Percentiles rank a stretch among this genome's conserved stretches.
Conservation (phyloP, 495 filamentous ascomycete genomes). For the Aspergillus egyptiacus region DNA sequence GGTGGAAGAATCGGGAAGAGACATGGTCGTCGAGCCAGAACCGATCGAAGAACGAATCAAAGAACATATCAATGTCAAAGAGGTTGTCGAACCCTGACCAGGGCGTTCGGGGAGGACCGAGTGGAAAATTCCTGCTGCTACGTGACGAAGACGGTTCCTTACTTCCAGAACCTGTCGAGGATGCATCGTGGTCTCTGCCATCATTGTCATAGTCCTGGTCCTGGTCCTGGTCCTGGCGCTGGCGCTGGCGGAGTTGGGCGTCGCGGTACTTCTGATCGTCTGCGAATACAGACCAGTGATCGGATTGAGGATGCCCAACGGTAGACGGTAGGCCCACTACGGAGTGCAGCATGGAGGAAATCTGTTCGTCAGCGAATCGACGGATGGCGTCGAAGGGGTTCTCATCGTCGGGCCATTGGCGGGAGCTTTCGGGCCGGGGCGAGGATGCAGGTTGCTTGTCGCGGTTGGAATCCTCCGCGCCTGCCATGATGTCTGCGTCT, state of each 20-base stretch:
- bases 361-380: constrained; percentile 53
- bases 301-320: constrained; percentile 21
- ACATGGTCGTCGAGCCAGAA: constrained; percentile 29
- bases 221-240: background rate
- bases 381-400: constrained; percentile 59
- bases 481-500: constrained; percentile 28
- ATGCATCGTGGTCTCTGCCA: constrained; percentile 12
- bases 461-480: constrained; percentile 22
- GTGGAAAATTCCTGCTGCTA: constrained; percentile 1
- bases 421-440: constrained; percentile 15
- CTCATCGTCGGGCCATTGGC: constrained; percentile 27
- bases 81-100: constrained; percentile 16
- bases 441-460: constrained; percentile 11
- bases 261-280: constrained; percentile 27
- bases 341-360: constrained; percentile 49
- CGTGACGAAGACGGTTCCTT: background rate
- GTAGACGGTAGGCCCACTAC: constrained; percentile 44
- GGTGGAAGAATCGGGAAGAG: constrained; percentile 27
- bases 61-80: constrained; percentile 24
- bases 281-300: constrained; percentile 33
- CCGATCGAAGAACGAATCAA: constrained; percentile 35
- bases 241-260: constrained; percentile 17
- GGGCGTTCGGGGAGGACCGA: constrained; percentile 9
- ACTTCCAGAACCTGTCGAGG: constrained; percentile 6
- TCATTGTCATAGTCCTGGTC: constrained; percentile 9